These are phyloP conservation scores for Albophoma yamanashiensis DNA, from an alignment of 2,329 filamentous ascomycete species.

Conservation along the genomic window DNA sequence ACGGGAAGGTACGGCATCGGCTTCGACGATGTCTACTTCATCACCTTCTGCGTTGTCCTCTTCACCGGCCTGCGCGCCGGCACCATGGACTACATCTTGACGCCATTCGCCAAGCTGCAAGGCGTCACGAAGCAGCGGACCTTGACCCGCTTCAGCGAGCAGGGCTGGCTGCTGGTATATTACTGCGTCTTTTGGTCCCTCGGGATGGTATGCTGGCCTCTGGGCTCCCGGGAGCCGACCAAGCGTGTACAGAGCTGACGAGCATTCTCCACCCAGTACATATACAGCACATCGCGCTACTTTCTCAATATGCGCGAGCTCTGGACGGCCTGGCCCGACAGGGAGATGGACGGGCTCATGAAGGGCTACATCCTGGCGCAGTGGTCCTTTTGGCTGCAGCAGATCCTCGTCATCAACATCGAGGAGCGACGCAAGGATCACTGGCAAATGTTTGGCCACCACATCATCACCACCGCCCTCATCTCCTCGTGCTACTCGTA, in stretches of 20 bases:
- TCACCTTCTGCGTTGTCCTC: conserved; percentile 67
- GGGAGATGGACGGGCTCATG: conserved; percentile 61
- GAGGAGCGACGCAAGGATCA: conserved; percentile 93
- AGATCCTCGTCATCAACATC: conserved; percentile 88
- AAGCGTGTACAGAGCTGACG: conserved; percentile 5
- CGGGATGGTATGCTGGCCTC: conserved; percentile 55
- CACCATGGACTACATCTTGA: conserved; percentile 77
- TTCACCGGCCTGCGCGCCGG: conserved; percentile 81
- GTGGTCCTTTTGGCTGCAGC: conserved; percentile 88
- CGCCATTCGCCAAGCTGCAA: conserved; percentile 60
- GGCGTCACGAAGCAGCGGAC: conserved; percentile 71
- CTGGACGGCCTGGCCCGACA: conserved; percentile 76
- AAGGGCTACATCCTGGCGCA: conserved; percentile 89
- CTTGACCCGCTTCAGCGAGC: conserved; percentile 78
- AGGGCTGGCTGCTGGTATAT: conserved; percentile 84
- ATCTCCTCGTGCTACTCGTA: conserved; percentile 79
- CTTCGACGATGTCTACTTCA: conserved; percentile 67
- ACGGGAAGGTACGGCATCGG: conserved; percentile 66
- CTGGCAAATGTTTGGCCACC: conserved; percentile 91
- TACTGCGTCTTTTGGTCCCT: conserved; percentile 72
- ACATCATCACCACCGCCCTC: conserved; percentile 77
- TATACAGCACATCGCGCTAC: conserved; percentile 68
- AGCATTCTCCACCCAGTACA: conserved; percentile 44
- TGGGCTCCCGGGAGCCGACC: neutral
- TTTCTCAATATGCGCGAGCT: conserved; percentile 67